phyloP scores from a whole-genome alignment of 139 green algal genomes.

The Limnomonas spitsbergensis region DNA sequence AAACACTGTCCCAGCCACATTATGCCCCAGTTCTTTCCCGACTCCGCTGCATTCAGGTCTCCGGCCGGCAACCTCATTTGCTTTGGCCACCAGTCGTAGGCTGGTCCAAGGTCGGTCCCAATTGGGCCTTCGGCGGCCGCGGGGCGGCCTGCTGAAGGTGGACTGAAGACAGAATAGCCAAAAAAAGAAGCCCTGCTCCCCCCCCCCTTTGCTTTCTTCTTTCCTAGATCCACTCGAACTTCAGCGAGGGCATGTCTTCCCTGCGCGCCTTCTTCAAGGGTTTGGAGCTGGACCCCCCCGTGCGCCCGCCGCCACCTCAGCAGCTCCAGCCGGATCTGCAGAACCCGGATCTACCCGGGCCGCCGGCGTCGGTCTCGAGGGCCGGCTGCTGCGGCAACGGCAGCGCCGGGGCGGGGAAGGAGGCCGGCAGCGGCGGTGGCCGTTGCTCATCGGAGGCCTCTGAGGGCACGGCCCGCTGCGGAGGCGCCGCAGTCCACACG shows the following conservation, averaged over 20 bases:
- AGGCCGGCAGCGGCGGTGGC: not conserved
- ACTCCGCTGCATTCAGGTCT: not conserved
- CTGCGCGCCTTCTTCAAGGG: not conserved
- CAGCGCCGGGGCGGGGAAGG: not conserved
- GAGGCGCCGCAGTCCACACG: not conserved
- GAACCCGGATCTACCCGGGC: too few species aligned
- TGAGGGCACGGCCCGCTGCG: not conserved
- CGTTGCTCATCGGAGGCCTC: not conserved
- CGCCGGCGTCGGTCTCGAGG: not conserved
- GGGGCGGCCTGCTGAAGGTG: not conserved
- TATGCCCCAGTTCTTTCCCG: too few species aligned
- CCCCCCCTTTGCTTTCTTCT: not conserved
- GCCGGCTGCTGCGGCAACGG: not conserved
- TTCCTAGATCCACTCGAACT: not conserved
- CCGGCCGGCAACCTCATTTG: not conserved
- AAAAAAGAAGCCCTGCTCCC: not conserved
- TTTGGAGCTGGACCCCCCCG: not conserved
- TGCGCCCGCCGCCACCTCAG: not conserved
- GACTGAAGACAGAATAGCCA: not conserved
- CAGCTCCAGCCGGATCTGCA: not conserved
- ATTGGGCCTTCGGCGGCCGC: not conserved
- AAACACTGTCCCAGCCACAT: too few species aligned
- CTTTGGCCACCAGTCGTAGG: not conserved
- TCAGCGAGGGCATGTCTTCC: not conserved
- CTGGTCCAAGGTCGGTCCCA: not conserved